phyloP scores from a whole-genome alignment of 305 asterid genomes.

The Coffea humblotiana region DNA sequence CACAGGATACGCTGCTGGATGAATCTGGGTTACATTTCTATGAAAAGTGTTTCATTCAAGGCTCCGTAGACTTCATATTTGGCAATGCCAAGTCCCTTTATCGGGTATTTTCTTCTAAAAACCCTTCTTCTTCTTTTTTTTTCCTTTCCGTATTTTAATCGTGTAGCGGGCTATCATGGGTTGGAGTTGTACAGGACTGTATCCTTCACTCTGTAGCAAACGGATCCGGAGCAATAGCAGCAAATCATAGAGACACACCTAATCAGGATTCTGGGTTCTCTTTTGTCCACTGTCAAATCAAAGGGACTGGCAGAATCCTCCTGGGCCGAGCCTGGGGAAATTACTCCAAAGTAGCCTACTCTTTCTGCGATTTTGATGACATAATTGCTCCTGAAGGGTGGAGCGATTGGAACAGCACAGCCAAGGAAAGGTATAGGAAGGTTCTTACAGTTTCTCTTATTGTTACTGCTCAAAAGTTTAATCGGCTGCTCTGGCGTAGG shows the following conservation, averaged over 20 bases:
- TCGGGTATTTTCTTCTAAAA: conserved; percentile 34
- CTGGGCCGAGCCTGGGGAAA: conserved; percentile 88
- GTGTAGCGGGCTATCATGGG: not conserved
- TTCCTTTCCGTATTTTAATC: not conserved
- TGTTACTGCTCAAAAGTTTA: not conserved
- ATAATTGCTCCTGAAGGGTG: conserved; percentile 61
- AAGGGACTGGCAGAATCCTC: conserved; percentile 49
- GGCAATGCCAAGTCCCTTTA: conserved; percentile 74
- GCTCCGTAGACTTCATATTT: conserved; percentile 73
- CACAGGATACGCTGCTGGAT: conserved; percentile 78
- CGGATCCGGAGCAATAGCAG: conserved; percentile 65
- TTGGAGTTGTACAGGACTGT: conserved; percentile 44
- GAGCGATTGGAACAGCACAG: conserved; percentile 51
- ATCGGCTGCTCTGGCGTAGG: conserved; percentile 29
- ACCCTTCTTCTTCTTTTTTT: not conserved
- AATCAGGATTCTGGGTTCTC: conserved; percentile 68
- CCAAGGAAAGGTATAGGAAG: conserved; percentile 42
- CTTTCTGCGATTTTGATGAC: conserved; percentile 41
- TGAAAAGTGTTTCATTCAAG: conserved; percentile 63
- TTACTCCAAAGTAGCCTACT: conserved; percentile 50
- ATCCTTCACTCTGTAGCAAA: conserved; percentile 41
- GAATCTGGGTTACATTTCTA: conserved; percentile 64
- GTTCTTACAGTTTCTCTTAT: not conserved
- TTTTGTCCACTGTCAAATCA: conserved; percentile 51
- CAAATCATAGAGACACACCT: conserved; percentile 51